Base-by-base conservation (phyloP, 176 grass and related monocot species). In the Stipa capillata region DNA sequence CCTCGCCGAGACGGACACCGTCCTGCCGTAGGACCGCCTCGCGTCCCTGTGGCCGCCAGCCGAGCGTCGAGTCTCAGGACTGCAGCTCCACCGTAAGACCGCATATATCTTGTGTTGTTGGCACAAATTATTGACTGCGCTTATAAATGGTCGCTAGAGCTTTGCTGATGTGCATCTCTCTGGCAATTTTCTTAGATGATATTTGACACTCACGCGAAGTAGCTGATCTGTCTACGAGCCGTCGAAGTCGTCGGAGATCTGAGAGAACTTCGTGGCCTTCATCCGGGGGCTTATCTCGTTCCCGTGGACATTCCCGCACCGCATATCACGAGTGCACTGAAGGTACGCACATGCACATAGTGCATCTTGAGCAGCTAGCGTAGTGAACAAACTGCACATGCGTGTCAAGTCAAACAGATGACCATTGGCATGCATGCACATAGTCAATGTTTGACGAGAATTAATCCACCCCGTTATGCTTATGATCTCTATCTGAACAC, bases 201-300 rank as follows among this genome's bases (percentile, higher is more conserved):
- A 53, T 93, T 93, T 17, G 84, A 93, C 65, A 82, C 90, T 0
- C 84, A 83, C 3, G 90, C 84, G 7, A 89, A 84, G 87, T 90
- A 93, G 84, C 34, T 93, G 84, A 88, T 91, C 28, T n/a, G 20
- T 85, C 11, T 91, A 88, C 23, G 82, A 91, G 28, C 60, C 85
- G 10, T 65, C 85, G 0, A 57, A 66, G 53, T 74, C 85, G 49
- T 82, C 82, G 0, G 85, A 82, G 50, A 67, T 31, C 74, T 91
- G 73, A 91, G 90, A 75, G 62, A 91, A 80, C 54, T 91, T 92
- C 16, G 67, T 88, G 18, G 79, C 82, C 31, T 92, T 92, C 73
- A 88, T 88, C 16, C 82, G 83, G 27, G 90, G 90, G 2, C 84
- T 93, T 29, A 86, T 93, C n/a, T 93, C 90, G 4, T 90, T 89